Conservation (phyloP, 345 rosid species). For the Eucalyptus regnans region DNA sequence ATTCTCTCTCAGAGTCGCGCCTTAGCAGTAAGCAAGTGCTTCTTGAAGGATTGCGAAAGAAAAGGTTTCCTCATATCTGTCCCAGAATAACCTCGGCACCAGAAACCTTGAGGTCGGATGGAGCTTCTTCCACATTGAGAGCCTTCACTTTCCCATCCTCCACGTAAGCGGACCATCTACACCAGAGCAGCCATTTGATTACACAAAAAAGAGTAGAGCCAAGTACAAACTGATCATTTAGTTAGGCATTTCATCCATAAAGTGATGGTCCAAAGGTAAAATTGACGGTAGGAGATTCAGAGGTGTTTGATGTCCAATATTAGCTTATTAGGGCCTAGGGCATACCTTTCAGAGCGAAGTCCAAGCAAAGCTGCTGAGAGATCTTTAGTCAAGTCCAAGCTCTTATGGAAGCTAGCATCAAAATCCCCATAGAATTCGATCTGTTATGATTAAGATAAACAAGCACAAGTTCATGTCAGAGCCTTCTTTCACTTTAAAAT, state of each 20-base stretch:
- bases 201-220: neutral
- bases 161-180: constrained; percentile 87
- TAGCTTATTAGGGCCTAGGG: neutral
- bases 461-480: neutral
- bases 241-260: neutral
- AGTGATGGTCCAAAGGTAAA: neutral
- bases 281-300: neutral
- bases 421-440: constrained; percentile 91
- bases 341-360: constrained; percentile 68
- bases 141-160: constrained; percentile 77
- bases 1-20: neutral
- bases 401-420: constrained; percentile 83
- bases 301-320: neutral
- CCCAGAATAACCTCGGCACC: constrained; percentile 71
- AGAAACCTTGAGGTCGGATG: constrained; percentile 79
- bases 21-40: neutral
- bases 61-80: constrained; percentile 30
- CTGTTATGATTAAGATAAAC: constrained; percentile 4
- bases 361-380: constrained; percentile 88
- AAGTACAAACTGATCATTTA: neutral
- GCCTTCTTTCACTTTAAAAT: neutral
- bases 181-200: neutral
- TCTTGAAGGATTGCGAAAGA: neutral
- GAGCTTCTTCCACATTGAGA: constrained; percentile 77
- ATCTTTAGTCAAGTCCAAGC: constrained; percentile 79